A percentile compares a stretch with the other conserved stretches of the same genome.
These are phyloP conservation scores for Grosmannia clavigera DNA, from an alignment of 2,329 filamentous ascomycete species.

Conservation along the genomic window DNA sequence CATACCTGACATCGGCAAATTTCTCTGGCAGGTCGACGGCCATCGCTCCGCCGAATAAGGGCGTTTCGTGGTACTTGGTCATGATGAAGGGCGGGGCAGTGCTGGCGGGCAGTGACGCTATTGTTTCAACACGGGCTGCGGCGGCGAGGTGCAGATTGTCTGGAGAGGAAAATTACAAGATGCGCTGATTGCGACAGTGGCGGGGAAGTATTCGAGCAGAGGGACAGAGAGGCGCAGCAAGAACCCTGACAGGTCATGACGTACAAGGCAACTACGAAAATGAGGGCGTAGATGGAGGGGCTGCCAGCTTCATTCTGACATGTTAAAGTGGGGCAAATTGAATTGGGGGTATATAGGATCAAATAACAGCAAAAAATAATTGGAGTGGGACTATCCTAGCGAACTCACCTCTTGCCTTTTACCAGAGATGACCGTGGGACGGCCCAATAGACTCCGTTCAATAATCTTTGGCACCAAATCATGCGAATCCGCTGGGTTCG, in stretches of 20 bases:
- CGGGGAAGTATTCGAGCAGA: neutral
- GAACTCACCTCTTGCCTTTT: constrained; percentile 17
- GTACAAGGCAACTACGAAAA: neutral
- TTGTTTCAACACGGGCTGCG: neutral
- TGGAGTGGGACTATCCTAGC: constrained; percentile 16
- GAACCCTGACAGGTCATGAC: neutral
- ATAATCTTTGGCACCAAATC: constrained; percentile 15
- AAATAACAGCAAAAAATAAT: constrained; percentile 8
- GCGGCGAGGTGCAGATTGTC: neutral
- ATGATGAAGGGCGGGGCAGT: constrained; percentile 20
- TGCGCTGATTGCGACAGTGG: neutral
- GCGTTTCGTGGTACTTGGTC: constrained; percentile 41
- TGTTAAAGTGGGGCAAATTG: neutral
- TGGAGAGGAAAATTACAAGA: neutral
- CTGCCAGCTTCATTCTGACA: neutral
- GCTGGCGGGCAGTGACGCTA: too few relatives aligned
- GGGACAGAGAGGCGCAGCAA: neutral
- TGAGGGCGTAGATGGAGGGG: neutral
- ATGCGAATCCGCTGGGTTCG: constrained; percentile 11
- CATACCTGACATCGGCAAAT: constrained; percentile 62
- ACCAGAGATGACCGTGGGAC: constrained; percentile 16
- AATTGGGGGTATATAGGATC: constrained; percentile 5
- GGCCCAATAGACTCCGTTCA: constrained; percentile 14
- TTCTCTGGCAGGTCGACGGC: constrained; percentile 52
- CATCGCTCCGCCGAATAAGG: constrained; percentile 63